These are phyloP conservation scores for Fusarium sp. DNA, from an alignment of 2,329 filamentous ascomycete species.

Conservation along the genomic window DNA sequence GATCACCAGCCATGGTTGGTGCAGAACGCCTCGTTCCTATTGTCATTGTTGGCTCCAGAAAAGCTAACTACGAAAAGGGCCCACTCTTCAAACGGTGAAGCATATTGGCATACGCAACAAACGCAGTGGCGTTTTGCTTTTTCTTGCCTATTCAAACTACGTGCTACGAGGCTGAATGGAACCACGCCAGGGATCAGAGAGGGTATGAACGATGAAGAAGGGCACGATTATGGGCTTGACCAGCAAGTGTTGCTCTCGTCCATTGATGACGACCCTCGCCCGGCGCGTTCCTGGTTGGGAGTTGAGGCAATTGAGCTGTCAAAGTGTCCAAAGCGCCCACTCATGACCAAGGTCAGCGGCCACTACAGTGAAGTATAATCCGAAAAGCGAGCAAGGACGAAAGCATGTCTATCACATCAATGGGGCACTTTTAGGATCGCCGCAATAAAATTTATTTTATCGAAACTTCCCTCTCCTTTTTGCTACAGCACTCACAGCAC, in stretches of 20 bases:
- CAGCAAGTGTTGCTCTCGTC: neutral
- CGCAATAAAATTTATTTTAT: neutral
- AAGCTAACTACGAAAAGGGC: conserved; percentile 4
- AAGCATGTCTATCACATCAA: neutral
- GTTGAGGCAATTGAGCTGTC: conserved; percentile 21
- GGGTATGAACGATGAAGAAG: neutral
- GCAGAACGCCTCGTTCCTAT: conserved; percentile 35
- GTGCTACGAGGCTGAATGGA: conserved; percentile 1
- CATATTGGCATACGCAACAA: conserved; percentile 18
- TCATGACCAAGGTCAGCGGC: neutral
- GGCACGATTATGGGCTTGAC: neutral
- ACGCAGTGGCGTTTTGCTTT: conserved; percentile 26
- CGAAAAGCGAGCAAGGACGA: neutral
- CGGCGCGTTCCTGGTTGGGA: conserved; percentile 31
- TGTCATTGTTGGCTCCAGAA: conserved; percentile 25
- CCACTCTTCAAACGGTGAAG: conserved; percentile 27
- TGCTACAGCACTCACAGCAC: neutral
- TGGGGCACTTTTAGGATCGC: neutral
- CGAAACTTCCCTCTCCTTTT: neutral
- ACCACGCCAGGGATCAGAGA: neutral
- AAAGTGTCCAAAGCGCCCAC: conserved; percentile 12
- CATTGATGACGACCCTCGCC: conserved; percentile 2
- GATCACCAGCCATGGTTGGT: conserved; percentile 31
- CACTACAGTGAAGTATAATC: conserved; percentile 10
- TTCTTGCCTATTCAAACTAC: conserved; percentile 18